Base-by-base conservation (phyloP, 768 basidiomycete species). In the Tricholoma matsutake region DNA sequence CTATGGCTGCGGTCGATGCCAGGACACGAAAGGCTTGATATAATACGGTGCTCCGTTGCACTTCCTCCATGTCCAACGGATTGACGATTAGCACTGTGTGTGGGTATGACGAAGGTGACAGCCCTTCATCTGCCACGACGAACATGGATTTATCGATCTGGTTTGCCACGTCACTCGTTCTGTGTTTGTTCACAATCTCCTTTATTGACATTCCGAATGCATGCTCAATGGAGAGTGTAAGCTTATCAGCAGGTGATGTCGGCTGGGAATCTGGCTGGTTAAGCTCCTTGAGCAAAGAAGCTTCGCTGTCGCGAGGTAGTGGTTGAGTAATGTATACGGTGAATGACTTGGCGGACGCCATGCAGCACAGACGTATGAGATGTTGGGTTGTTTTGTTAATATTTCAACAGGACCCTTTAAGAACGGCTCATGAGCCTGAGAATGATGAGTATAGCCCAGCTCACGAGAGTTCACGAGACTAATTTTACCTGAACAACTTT, bases 1-100 rank as follows among this genome's bases (percentile, higher is more conserved):
- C 61, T 6, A 54, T 51, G 9, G 53, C 59, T 1, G 47, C 59
- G 34, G 57, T 66, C 22, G 65, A 66, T 10, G 61, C 63, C 16
- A 66, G 39, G 1, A 66, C 63, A 4, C 63, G 63, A 16, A 66
- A 57, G 13, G 61, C 49, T 43, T 64, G 63, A 18, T 37, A 47
- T 39, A 56, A 35, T 32, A 34, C 56, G 34, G 22, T 31, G 6
- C 31, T 29, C 14, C 32, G 51, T 47, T 43, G 29, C 37, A 4
- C 34, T 13, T 43, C 45, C 31, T 22, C 49, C 35, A 18, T 43
- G 9, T 58, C 56, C 8, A 60, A 20, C 11, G 60, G 41, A n/a
- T 66, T 66, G 4, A 66, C 65, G 37, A 66, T 54, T 49, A 66
- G 56, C 22, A 66, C 65, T 22, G 63, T 64, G 51, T 61, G 56